Evolutionary conservation across 768 basidiomycete species (phyloP), one percentile per base, ranked within the genome.

Genomic region (Leccinum longicurvipes): DNA sequence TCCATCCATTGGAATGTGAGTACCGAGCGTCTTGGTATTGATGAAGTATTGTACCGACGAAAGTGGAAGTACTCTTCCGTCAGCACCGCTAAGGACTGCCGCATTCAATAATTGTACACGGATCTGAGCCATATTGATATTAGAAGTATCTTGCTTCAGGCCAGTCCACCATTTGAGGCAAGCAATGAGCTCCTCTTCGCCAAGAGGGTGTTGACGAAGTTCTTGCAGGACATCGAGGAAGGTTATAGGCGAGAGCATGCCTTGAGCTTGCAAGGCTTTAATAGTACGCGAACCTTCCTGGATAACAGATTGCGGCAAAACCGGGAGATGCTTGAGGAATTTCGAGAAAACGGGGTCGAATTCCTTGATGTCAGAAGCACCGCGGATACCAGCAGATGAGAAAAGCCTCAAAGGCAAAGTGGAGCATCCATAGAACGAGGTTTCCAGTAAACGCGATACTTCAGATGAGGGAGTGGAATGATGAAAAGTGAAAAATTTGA

Each of bases 401-500:
- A 59, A 46, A 27, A 59, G 50, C 25, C 25, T 60, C 17, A 59
- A 15, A 6, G 58, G 58, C 1, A 29, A 34, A 15, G 58, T 24
- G 19, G 58, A 60, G 14, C 58, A 59, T 42, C 29, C 58, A 28
- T 59, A 59, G 17, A 98, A 98, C 1, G 87, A 85, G 1, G 77
- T 72, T 67, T 93, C 87, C 55, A 95, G 79, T 15, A 82, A 70
- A 10, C 71, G 73, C 0, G 91, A 86, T 28, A 98, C 90, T 47
- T 89, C 82, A 2, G 83, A 68, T 0, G 90, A 92, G 1, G 96
- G 96, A 0, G 96, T 96, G 0, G 96, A 96, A 3, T 80, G 74
- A 60, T 85, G 82, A 71, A 93, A 98, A 2, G 91, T 88, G 76
- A 97, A 98, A 74, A 97, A 97, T 56, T 83, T 84, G 50, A 97